phyloP scores from a whole-genome alignment of 2,329 filamentous ascomycete species.

The Pestalotiopsis sp. region DNA sequence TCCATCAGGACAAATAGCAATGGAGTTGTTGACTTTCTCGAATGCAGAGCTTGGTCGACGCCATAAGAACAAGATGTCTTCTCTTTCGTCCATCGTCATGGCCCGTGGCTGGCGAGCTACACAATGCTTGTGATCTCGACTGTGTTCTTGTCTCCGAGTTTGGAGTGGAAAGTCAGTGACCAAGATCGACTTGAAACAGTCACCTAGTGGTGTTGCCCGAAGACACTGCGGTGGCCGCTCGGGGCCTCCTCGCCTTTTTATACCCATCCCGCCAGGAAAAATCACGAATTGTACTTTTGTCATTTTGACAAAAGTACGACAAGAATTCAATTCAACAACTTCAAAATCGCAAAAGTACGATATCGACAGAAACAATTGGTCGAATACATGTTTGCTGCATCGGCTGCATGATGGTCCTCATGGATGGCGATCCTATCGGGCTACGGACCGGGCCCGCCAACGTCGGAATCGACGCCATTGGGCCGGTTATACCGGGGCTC shows the following conservation, averaged over 20 bases:
- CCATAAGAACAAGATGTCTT: neutral
- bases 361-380: neutral
- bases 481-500: neutral
- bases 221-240: neutral
- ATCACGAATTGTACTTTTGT: constrained; percentile 3
- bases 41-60: neutral
- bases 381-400: neutral
- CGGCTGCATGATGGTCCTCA: neutral
- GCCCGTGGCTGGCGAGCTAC: neutral
- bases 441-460: neutral
- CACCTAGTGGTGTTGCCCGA: neutral
- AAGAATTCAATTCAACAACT: neutral
- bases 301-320: neutral
- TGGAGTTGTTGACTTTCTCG: neutral
- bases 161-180: neutral
- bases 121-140: too few species aligned
- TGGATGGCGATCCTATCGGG: neutral
- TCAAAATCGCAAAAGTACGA: neutral
- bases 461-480: neutral
- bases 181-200: neutral
- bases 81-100: neutral
- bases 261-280: neutral
- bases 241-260: neutral
- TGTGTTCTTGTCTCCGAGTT: neutral
- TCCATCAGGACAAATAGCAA: neutral